Evolutionary conservation across 306 rosid genomes (phyloP).

Genomic region (Herpetospermum pedunculosum): DNA sequence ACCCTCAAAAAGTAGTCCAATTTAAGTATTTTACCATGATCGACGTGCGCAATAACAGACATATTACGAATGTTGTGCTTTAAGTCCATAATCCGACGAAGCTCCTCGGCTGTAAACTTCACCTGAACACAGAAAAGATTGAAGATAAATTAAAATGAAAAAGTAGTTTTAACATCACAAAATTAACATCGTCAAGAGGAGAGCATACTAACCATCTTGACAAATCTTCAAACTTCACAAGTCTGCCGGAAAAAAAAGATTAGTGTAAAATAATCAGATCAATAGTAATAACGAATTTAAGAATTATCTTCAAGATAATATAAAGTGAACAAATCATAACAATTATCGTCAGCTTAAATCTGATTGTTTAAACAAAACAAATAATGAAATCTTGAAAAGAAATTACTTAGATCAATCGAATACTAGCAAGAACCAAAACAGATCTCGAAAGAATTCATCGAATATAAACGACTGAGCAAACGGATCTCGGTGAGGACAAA

Average conservation of each 20-base stretch:
- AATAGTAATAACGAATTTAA: background rate
- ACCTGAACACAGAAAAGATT: constrained; percentile 36
- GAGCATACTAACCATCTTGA: background rate
- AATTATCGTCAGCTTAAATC: background rate
- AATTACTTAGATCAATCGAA: background rate
- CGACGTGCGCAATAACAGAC: constrained; percentile 92
- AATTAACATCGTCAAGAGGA: background rate
- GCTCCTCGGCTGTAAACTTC: constrained; percentile 92
- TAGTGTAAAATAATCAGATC: background rate
- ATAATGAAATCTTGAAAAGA: background rate
- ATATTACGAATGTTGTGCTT: constrained; percentile 86
- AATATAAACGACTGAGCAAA: background rate
- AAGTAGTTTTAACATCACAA: background rate
- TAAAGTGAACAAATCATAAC: background rate
- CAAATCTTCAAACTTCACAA: background rate
- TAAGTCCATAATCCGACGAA: constrained; percentile 72
- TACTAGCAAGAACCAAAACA: background rate
- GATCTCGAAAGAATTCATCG: background rate
- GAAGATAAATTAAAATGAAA: constrained; percentile 24
- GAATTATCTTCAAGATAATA: background rate
- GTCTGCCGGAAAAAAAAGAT: background rate
- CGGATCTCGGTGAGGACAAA: background rate
- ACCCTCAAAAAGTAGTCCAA: background rate
- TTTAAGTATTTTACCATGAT: constrained; percentile 41
- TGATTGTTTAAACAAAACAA: background rate